phyloP scores from a whole-genome alignment of 345 rosid genomes.

The Ricinus communis region DNA sequence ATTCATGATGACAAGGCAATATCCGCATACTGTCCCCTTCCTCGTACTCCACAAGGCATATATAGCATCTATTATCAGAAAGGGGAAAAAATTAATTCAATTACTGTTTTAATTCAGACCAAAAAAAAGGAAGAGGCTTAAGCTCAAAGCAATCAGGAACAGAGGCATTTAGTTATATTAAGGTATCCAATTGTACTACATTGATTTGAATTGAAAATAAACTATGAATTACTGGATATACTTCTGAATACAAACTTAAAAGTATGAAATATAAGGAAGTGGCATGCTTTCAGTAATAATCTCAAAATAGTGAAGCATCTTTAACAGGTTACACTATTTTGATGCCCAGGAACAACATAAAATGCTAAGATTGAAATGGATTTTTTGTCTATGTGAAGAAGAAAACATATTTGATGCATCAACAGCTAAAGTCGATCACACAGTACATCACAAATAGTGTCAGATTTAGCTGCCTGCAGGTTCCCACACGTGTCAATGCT shows the following conservation, averaged over 20 bases:
- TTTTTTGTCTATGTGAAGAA: not conserved
- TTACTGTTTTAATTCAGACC: not conserved
- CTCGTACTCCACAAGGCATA: slow-evolving; percentile 96
- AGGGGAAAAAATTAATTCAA: not conserved
- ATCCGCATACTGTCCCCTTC: slow-evolving; percentile 84
- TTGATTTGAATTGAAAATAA: not conserved
- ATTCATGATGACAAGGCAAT: slow-evolving; percentile 89
- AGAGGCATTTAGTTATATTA: not conserved
- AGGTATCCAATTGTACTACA: not conserved
- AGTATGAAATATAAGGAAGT: not conserved
- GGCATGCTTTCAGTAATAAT: not conserved
- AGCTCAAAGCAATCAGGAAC: not conserved
- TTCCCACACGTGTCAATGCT: not conserved
- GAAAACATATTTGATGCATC: not conserved
- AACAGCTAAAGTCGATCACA: not conserved
- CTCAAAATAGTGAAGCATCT: not conserved
- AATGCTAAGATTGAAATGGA: not conserved
- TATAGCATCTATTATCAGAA: slow-evolving; percentile 65
- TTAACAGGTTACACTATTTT: not conserved
- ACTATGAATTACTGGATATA: not conserved
- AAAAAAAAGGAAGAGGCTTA: slow-evolving; percentile 5
- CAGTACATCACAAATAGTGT: not conserved
- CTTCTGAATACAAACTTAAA: not conserved
- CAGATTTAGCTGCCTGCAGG: not conserved
- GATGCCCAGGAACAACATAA: not conserved